These are phyloP conservation scores for Hypoxylon fragiforme DNA, from an alignment of 495 filamentous ascomycete species.

Conservation along the genomic window DNA sequence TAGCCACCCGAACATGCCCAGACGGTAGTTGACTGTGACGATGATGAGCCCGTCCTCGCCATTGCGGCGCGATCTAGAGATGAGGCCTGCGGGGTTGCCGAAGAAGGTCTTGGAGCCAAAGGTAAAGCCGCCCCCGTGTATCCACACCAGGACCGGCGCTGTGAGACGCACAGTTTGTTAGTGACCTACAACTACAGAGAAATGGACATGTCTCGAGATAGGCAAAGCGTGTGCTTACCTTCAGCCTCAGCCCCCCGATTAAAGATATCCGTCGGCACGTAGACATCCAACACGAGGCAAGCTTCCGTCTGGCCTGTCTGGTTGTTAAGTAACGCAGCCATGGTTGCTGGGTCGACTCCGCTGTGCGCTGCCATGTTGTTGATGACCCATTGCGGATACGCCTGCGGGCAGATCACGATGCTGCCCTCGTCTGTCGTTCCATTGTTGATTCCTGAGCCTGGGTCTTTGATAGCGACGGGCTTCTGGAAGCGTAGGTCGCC, in stretches of 20 bases:
- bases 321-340: conserved; percentile 6
- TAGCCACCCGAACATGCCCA: conserved; percentile 60
- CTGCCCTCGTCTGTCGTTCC: background rate
- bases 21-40: conserved; percentile 63
- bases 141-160: conserved; percentile 62
- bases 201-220: background rate
- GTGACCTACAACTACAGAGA: too few relatives aligned
- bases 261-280: conserved; percentile 22
- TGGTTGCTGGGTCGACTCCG: conserved; percentile 2
- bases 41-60: conserved; percentile 54
- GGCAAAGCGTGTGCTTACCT: background rate
- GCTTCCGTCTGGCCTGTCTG: conserved; percentile 26
- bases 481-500: conserved; percentile 20
- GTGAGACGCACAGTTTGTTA: background rate
- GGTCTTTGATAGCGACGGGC: conserved; percentile 4
- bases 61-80: conserved; percentile 57
- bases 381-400: conserved; percentile 28
- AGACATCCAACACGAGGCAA: conserved; percentile 26
- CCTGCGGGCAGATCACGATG: conserved; percentile 25
- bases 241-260: background rate
- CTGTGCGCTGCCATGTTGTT: conserved; percentile 7
- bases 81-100: conserved; percentile 50
- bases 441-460: background rate
- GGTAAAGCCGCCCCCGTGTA: conserved; percentile 62
- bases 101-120: conserved; percentile 50